These are phyloP conservation scores for Cyclotella choctawhatcheeana DNA, from an alignment of 108 stramenopile species.

Conservation along the genomic window DNA sequence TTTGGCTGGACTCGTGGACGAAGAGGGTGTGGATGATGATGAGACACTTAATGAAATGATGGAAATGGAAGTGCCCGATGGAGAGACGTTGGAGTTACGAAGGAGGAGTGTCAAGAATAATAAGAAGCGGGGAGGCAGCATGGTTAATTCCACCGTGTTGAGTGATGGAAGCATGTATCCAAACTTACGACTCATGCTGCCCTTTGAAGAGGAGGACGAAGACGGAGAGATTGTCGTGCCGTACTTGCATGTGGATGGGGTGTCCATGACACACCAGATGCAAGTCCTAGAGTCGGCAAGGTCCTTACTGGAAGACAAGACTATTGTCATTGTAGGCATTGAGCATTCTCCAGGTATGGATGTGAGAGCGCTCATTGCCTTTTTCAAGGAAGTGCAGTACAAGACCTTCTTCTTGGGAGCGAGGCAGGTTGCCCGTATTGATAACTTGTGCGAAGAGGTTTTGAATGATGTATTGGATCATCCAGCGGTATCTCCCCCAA, in stretches of 20 bases:
- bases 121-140: background rate
- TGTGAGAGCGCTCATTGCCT: slow-evolving; percentile 50
- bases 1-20: slow-evolving; percentile 47
- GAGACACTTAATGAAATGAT: slow-evolving; percentile 38
- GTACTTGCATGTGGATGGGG: slow-evolving; percentile 64
- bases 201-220: slow-evolving; percentile 58
- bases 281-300: slow-evolving; percentile 44
- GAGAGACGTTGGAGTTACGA: slow-evolving; percentile 43
- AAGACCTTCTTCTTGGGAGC: slow-evolving; percentile 62
- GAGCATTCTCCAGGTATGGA: slow-evolving; percentile 61
- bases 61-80: slow-evolving; percentile 44
- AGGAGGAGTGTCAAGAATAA: slow-evolving; percentile 27
- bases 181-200: slow-evolving; percentile 41
- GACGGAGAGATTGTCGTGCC: slow-evolving; percentile 60
- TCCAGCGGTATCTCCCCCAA: slow-evolving; percentile 35
- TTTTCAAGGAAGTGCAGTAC: slow-evolving; percentile 53
- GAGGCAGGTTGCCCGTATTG: slow-evolving; percentile 57
- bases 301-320: slow-evolving; percentile 42
- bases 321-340: slow-evolving; percentile 53
- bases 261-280: slow-evolving; percentile 46
- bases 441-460: slow-evolving; percentile 62
- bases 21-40: slow-evolving; percentile 53
- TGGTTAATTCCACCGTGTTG: slow-evolving; percentile 25
- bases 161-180: slow-evolving; percentile 46
- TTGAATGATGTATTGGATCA: slow-evolving; percentile 58